phyloP scores from a whole-genome alignment of 2,329 filamentous ascomycete genomes.

The Didymella glomerata region DNA sequence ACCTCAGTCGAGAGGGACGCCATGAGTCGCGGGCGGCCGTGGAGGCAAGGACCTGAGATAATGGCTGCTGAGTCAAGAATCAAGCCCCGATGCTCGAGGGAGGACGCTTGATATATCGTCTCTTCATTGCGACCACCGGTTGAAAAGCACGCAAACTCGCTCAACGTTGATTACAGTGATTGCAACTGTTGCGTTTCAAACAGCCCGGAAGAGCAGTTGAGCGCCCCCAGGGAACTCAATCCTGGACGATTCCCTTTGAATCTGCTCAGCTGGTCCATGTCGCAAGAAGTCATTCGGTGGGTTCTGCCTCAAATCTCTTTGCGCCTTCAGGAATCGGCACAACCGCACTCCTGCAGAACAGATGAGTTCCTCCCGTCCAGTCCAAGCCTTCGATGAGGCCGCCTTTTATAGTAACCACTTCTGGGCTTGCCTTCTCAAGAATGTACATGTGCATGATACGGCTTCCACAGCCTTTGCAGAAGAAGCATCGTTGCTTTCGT shows the following conservation, averaged over 20 bases:
- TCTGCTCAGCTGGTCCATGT: neutral
- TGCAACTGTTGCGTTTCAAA: neutral
- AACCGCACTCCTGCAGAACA: constrained; percentile 74
- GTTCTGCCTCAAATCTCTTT: constrained; percentile 65
- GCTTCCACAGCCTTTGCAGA: constrained; percentile 67
- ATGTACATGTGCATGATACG: constrained; percentile 70
- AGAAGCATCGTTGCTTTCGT: constrained; percentile 38
- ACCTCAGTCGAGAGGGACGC: neutral
- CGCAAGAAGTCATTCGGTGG: constrained; percentile 32
- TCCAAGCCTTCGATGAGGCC: constrained; percentile 69
- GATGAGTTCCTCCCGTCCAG: constrained; percentile 60
- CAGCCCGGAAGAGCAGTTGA: neutral
- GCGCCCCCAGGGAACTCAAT: neutral
- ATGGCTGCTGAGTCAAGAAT: neutral
- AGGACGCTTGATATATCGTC: constrained; percentile 1
- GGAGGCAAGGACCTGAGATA: neutral
- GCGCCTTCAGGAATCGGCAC: constrained; percentile 72
- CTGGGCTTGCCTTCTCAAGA: constrained; percentile 30
- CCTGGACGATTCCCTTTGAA: no score
- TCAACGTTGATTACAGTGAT: constrained; percentile 7
- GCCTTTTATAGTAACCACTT: constrained; percentile 68
- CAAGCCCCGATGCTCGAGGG: neutral
- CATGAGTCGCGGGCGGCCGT: neutral
- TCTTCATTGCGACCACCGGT: neutral
- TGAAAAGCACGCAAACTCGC: constrained; percentile 15